Conservation (phyloP, 768 basidiomycete genomes). For the Pisolithus marmoratus region DNA sequence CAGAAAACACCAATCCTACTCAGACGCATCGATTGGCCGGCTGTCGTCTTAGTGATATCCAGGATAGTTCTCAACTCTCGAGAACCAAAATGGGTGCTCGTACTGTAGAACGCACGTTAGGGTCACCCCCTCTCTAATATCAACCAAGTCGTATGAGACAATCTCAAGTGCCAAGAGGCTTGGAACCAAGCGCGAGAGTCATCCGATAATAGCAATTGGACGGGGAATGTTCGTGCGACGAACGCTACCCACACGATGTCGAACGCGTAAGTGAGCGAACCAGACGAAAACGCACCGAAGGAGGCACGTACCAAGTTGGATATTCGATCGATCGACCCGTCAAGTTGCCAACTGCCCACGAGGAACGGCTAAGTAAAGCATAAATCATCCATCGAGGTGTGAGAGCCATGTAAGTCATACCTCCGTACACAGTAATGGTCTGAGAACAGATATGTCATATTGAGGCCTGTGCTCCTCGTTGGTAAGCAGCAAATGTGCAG, state of each 20-base stretch:
- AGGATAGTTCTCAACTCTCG: slow-evolving; percentile 72
- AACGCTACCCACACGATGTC: not conserved
- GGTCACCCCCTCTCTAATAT: slow-evolving; percentile 8
- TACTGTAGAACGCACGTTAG: slow-evolving; percentile 68
- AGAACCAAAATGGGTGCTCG: slow-evolving; percentile 92
- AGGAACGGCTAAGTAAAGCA: slow-evolving; percentile 51
- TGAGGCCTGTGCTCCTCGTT: slow-evolving; percentile 72
- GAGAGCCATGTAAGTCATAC: slow-evolving; percentile 26
- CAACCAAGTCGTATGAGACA: not conserved
- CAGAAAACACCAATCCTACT: too few relatives aligned
- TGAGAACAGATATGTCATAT: slow-evolving; percentile 69
- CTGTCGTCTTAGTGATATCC: slow-evolving; percentile 10
- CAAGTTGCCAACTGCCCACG: slow-evolving; percentile 69
- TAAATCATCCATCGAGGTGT: not conserved
- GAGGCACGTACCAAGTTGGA: slow-evolving; percentile 54
- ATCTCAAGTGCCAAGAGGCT: slow-evolving; percentile 47
- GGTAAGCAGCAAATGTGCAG: slow-evolving; percentile 77
- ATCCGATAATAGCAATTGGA: slow-evolving; percentile 67
- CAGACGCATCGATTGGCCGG: too few relatives aligned
- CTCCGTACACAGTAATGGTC: slow-evolving; percentile 75
- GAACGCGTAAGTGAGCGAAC: slow-evolving; percentile 7
- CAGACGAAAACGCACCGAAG: not conserved
- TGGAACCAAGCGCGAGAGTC: slow-evolving; percentile 64
- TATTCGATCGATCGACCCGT: slow-evolving; percentile 53
- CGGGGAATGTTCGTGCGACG: slow-evolving; percentile 11